Evolutionary conservation across 2,329 filamentous ascomycete species (phyloP).

Genomic region (Fusarium begoniae): DNA sequence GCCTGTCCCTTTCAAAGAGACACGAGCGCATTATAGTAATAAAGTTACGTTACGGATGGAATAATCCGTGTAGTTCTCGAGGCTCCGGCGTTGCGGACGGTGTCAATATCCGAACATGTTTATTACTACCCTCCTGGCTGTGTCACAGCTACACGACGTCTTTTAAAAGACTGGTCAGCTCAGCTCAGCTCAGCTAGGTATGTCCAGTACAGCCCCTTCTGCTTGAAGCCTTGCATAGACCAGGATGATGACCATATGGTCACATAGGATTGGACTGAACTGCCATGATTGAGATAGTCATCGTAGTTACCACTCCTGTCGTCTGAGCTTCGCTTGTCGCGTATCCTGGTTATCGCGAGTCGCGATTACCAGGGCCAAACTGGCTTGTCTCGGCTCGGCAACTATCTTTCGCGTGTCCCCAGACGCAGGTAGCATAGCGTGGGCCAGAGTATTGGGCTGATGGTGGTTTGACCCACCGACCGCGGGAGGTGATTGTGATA

Average conservation of each 20-base stretch:
- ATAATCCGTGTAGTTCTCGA: not conserved
- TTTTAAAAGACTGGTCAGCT: not conserved
- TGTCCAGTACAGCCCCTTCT: not conserved
- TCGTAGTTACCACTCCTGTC: slow-evolving; percentile 9
- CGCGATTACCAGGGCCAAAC: not conserved
- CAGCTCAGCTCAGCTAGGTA: slow-evolving; percentile 8
- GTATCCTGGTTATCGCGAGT: not conserved
- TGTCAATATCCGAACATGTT: slow-evolving; percentile 15
- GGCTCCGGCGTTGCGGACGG: slow-evolving; percentile 31
- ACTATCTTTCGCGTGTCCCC: slow-evolving; percentile 18
- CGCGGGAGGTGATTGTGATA: slow-evolving; percentile 5
- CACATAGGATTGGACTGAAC: not conserved
- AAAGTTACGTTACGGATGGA: not conserved
- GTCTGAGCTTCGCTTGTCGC: slow-evolving; percentile 12
- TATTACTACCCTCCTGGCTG: slow-evolving; percentile 14
- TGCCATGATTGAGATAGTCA: slow-evolving; percentile 7
- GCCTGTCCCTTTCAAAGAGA: not conserved
- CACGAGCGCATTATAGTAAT: not conserved
- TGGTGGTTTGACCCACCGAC: not conserved
- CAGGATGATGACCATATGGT: not conserved
- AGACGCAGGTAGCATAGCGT: slow-evolving; percentile 1
- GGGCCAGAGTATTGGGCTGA: not conserved
- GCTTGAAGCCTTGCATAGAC: not conserved
- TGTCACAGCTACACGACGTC: slow-evolving; percentile 30
- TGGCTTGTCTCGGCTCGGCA: slow-evolving; percentile 23